Percentiles rank a stretch among this genome's conserved stretches.
Evolutionary conservation across 2,329 filamentous ascomycete species (phyloP).

Genomic region (Huntiella abstrusa): DNA sequence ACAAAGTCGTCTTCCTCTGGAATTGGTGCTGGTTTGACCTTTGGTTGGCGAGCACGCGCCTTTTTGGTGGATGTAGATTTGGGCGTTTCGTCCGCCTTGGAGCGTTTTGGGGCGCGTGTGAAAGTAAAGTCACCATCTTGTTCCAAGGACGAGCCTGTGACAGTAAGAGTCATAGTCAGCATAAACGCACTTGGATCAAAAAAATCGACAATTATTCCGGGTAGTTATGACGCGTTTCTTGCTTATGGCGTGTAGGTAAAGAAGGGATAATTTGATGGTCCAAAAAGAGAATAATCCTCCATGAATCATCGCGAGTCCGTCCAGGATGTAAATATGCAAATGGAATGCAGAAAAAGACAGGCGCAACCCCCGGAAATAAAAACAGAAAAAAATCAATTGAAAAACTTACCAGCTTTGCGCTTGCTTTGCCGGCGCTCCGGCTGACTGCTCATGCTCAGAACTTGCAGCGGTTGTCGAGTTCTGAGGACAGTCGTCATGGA

Average conservation of each 20-base stretch:
- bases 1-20: constrained; percentile 5
- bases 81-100: constrained; percentile 33
- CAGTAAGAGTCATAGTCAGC: constrained; percentile 13
- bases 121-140: constrained; percentile 64
- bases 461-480: constrained; percentile 44
- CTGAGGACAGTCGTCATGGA: constrained; percentile 55
- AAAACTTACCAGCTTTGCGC: constrained; percentile 39
- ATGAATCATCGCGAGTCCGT: constrained; percentile 1
- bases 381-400: constrained; percentile 1
- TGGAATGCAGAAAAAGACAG: neutral
- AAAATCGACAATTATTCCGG: constrained; percentile 6
- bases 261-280: neutral
- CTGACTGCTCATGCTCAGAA: constrained; percentile 49
- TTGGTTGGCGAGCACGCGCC: constrained; percentile 22
- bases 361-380: neutral
- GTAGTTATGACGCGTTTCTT: neutral
- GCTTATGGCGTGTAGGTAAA: neutral
- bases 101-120: constrained; percentile 45
- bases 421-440: constrained; percentile 43
- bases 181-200: neutral
- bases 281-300: neutral
- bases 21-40: constrained; percentile 14
- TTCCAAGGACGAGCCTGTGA: constrained; percentile 34
- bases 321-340: neutral
- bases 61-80: constrained; percentile 18